Evolutionary conservation across 257 asterid species (phyloP), one percentile per base, ranked within the genome.

Genomic region (Nicotiana tabacum): DNA sequence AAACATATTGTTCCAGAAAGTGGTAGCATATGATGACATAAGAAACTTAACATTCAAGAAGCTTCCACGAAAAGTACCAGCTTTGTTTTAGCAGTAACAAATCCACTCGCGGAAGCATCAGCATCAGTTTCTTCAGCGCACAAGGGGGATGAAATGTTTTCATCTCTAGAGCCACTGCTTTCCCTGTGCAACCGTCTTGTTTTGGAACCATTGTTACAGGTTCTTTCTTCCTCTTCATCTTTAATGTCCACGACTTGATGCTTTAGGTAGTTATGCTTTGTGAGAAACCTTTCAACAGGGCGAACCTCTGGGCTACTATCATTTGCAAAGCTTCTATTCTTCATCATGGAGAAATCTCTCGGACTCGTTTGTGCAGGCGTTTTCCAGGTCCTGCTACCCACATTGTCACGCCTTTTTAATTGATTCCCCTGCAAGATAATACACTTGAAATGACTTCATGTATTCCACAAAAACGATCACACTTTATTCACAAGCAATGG

Each of bases 31-130:
- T 51, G 80, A 76, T 76, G 15, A 16, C 46, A 3, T 13, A 27
- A 0, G 9, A 6, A 48, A 74, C 62, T 24, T 13, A 76, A 51
- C 27, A 76, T 15, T 51, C 16, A 51, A 76, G 62, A 76, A 76
- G 80, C 43, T 76, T 76, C 46, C 64, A 76, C 0, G 27, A 76
- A 29, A 76, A 51, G 82, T 91, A 96, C 99, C 97, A 94, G 87
- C 92, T 96, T 96, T 81, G 93, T 87, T 85, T 95, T 92, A 70
- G 98, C 99, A 85, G 98, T 96, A 67, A 96, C 99, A 86, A 96
- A 96, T 81, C 98, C 98, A 83, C 87, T 90, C 83, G 88, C 85
- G 43, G 98, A 85, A 83, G 88, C 87, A 85, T 90, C 95, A 21
- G n/a, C 65, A 18, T 88, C 95, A 79, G 87, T 88, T 87, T 92